phyloP scores from a whole-genome alignment of 345 rosid species.

The Populus alba region DNA sequence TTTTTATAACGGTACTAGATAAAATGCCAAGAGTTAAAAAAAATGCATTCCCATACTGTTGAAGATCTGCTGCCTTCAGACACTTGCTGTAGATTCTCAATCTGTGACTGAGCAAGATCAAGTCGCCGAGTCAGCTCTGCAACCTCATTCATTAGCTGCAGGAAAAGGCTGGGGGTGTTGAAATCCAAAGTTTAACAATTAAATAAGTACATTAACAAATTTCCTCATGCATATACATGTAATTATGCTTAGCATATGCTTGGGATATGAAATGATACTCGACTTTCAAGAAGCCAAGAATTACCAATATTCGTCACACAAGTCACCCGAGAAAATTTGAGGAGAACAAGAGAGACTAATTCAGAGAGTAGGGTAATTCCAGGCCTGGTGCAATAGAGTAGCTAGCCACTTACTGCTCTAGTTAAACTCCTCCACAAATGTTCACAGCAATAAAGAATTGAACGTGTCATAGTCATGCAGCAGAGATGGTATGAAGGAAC shows the following conservation, averaged over 20 bases:
- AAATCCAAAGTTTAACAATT: background rate
- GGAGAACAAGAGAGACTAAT: background rate
- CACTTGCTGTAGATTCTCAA: conserved; percentile 50
- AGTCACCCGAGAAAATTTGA: background rate
- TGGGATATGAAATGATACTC: background rate
- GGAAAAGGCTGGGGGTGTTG: conserved; percentile 2
- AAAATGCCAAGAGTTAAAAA: background rate
- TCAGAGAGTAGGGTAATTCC: background rate
- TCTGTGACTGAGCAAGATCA: conserved; percentile 55
- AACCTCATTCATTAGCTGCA: conserved; percentile 69
- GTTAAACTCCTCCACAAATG: background rate
- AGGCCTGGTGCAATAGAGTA: background rate
- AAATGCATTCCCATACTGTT: conserved; percentile 29
- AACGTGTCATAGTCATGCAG: background rate
- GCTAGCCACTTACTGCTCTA: background rate
- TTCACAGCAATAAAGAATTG: background rate
- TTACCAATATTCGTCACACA: background rate
- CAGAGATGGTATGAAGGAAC: background rate
- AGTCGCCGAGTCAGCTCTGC: conserved; percentile 47
- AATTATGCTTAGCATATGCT: background rate
- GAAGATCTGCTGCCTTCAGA: conserved; percentile 39
- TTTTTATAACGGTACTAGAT: background rate
- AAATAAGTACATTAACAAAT: background rate
- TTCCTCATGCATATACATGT: background rate
- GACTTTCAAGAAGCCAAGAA: background rate